These are phyloP conservation scores for Podaxis sp. DNA, from an alignment of 768 basidiomycete genomes.

Conservation along the genomic window DNA sequence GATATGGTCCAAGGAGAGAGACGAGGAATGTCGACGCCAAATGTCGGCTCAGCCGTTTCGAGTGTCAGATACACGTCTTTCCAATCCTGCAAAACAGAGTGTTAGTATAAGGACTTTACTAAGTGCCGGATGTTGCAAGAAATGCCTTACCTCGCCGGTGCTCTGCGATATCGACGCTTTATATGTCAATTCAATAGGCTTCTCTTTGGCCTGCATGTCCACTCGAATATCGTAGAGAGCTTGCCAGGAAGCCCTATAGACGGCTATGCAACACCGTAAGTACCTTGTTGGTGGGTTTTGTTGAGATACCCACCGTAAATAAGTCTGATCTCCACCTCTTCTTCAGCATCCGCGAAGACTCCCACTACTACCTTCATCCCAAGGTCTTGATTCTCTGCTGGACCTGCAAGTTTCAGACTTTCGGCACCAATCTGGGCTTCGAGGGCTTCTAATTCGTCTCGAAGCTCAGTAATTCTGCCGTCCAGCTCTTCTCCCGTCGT, in stretches of 20 bases:
- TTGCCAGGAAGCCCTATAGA: slow-evolving; percentile 35
- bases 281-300: background rate
- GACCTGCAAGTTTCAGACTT: slow-evolving; percentile 19
- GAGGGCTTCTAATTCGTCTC: slow-evolving; percentile 25
- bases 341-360: slow-evolving; percentile 35
- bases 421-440: slow-evolving; percentile 27
- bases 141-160: slow-evolving; percentile 38
- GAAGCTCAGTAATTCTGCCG: slow-evolving; percentile 28
- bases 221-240: slow-evolving; percentile 44
- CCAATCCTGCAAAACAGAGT: slow-evolving; percentile 35
- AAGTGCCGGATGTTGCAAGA: background rate
- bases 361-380: slow-evolving; percentile 31
- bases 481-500: slow-evolving; percentile 33
- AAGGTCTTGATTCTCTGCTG: slow-evolving; percentile 25
- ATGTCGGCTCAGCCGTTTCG: slow-evolving; percentile 43
- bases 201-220: slow-evolving; percentile 39
- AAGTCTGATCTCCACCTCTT: slow-evolving; percentile 37
- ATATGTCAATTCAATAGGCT: slow-evolving; percentile 38
- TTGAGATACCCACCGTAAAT: slow-evolving; percentile 34
- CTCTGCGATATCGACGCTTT: slow-evolving; percentile 40
- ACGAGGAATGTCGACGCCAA: slow-evolving; percentile 35
- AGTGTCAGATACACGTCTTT: slow-evolving; percentile 40
- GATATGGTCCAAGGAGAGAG: slow-evolving; percentile 39
- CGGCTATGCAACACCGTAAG: slow-evolving; percentile 26
- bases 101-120: background rate